These are phyloP conservation scores for Euphorbia tirucalli DNA, from an alignment of 345 rosid genomes.

Conservation along the genomic window DNA sequence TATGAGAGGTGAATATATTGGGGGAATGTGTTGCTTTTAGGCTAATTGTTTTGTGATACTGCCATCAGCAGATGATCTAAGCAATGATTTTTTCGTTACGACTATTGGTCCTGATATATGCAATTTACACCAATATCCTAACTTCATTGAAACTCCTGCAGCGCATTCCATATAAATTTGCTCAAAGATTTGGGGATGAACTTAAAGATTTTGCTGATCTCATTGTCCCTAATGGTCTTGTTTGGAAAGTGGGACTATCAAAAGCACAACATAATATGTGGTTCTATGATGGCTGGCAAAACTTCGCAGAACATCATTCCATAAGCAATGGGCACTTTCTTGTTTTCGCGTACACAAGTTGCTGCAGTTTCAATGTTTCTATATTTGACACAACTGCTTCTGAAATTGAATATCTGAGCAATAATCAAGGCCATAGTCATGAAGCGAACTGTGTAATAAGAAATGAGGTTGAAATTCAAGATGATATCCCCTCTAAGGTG, in stretches of 20 bases:
- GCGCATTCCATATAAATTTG: conserved; percentile 42
- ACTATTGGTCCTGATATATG: too few relatives aligned
- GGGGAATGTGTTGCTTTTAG: too few relatives aligned
- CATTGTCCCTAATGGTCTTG: conserved; percentile 31
- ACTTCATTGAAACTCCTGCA: conserved; percentile 17
- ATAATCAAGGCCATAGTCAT: not conserved
- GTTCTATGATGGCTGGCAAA: conserved; percentile 45
- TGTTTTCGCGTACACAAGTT: conserved; percentile 35
- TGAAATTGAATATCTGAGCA: conserved; percentile 34
- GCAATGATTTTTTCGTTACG: not conserved
- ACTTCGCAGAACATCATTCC: conserved; percentile 36
- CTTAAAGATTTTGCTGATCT: conserved; percentile 35
- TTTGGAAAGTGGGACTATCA: conserved; percentile 36
- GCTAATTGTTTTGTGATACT: not conserved
- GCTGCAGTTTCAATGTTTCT: conserved; percentile 32
- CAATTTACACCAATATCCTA: not conserved
- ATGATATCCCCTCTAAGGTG: conserved; percentile 23
- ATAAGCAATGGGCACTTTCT: conserved; percentile 32
- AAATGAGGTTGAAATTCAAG: conserved; percentile 29
- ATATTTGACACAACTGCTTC: conserved; percentile 36
- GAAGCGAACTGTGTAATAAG: conserved; percentile 8
- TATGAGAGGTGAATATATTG: too few relatives aligned
- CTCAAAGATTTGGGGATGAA: conserved; percentile 31
- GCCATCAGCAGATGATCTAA: not conserved
- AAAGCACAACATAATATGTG: conserved; percentile 27